Percentiles rank a stretch among this genome's conserved stretches.
Evolutionary conservation across 352 stramenopile species (phyloP).

Genomic region (Pythium brassicae): DNA sequence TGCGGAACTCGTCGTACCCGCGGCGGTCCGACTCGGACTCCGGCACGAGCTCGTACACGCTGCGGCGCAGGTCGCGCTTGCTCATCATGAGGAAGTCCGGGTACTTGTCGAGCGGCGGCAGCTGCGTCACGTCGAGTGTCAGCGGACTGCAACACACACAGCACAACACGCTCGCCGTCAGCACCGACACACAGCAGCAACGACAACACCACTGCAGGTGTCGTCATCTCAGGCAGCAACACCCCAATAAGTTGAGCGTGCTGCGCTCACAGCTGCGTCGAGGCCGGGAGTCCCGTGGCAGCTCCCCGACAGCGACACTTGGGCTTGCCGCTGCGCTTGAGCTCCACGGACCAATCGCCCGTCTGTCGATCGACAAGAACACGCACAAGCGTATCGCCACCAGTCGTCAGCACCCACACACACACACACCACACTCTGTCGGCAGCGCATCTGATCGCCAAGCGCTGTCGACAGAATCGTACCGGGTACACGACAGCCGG

Average conservation of each 20-base stretch:
- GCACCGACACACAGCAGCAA: background rate
- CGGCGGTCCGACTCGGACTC: conserved; percentile 42
- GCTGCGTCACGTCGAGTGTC: conserved; percentile 53
- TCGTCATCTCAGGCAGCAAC: no score
- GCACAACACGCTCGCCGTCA: conserved; percentile 6
- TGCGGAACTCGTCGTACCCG: conserved; percentile 59
- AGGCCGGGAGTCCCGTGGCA: conserved; percentile 18
- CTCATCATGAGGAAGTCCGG: conserved; percentile 65
- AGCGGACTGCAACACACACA: conserved; percentile 33
- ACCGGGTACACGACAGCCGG: conserved; percentile 12
- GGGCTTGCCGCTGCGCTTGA: conserved; percentile 39
- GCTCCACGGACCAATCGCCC: conserved; percentile 39
- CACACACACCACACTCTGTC: conserved; percentile 2
- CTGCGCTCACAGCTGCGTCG: conserved; percentile 17
- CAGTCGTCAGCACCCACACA: conserved; percentile 10
- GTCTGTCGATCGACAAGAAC: conserved; percentile 1
- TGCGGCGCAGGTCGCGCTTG: conserved; percentile 34
- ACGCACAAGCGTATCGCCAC: background rate
- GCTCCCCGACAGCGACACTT: conserved; percentile 47
- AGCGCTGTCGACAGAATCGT: background rate
- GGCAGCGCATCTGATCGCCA: background rate
- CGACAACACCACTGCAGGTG: no score
- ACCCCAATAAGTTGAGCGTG: no score
- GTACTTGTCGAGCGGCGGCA: conserved; percentile 59
- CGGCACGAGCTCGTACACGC: conserved; percentile 68